Evolutionary conservation across 148 eudicot species (phyloP).

Genomic region (Tetragonia tetragonoides): DNA sequence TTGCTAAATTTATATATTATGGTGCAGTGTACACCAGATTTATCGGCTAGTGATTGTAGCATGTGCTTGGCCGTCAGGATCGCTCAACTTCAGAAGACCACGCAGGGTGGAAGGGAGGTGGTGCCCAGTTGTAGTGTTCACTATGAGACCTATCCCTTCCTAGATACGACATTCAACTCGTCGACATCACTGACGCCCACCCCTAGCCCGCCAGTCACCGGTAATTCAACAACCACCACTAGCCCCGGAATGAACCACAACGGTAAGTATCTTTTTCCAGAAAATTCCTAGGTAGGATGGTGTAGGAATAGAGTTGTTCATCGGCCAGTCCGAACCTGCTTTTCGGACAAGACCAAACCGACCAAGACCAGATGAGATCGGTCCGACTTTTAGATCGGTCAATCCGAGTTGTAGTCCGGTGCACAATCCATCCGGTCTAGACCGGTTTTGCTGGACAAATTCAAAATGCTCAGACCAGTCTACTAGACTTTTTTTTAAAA

Average conservation of each 20-base stretch:
- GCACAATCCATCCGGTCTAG: too few relatives aligned
- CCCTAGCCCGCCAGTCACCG: background rate
- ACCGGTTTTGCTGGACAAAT: too few relatives aligned
- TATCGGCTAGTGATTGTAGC: constrained; percentile 14
- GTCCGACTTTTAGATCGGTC: too few relatives aligned
- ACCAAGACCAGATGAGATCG: too few relatives aligned
- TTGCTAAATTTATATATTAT: background rate
- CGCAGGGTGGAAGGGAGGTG: constrained; percentile 17
- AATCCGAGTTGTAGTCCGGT: too few relatives aligned
- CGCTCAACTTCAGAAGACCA: background rate
- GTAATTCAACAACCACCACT: background rate
- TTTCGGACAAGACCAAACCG: too few relatives aligned
- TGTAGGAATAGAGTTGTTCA: too few relatives aligned
- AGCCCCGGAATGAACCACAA: background rate
- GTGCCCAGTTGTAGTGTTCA: constrained; percentile 31
- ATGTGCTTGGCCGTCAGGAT: constrained; percentile 13
- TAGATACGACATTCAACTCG: background rate
- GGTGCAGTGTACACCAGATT: constrained; percentile 30
- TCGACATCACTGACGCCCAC: background rate
- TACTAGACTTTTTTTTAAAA: too few relatives aligned
- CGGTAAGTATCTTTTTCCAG: background rate
- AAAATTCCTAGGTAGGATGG: too few relatives aligned
- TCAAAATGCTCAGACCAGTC: too few relatives aligned
- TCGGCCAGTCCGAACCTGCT: too few relatives aligned
- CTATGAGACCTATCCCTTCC: constrained; percentile 28